Percentiles rank a stretch among this genome's conserved stretches.
phyloP scores from a whole-genome alignment of 73 alveolate species.

The Tetrahymena thermophila region DNA sequence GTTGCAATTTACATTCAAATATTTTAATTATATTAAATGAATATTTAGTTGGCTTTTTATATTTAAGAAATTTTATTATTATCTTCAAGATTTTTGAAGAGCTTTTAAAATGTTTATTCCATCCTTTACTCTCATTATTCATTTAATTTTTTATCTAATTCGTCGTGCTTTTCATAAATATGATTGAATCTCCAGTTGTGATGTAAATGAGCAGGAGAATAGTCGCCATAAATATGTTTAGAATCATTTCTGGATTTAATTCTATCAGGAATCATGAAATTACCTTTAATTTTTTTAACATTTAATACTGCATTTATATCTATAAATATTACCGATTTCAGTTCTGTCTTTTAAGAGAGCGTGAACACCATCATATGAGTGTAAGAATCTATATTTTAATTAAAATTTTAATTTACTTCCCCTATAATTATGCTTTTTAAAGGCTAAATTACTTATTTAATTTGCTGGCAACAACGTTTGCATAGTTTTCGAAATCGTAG shows the following conservation, averaged over 20 bases:
- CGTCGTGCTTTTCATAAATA: constrained; percentile 10
- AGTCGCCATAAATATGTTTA: constrained; percentile 32
- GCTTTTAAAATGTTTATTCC: neutral
- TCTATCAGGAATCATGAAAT: constrained; percentile 13
- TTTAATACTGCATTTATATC: neutral
- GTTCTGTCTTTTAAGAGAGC: constrained; percentile 63
- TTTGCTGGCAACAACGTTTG: constrained; percentile 20
- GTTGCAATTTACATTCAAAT: neutral
- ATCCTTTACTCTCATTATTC: neutral
- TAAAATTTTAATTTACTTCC: constrained; percentile 3
- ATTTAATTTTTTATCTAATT: neutral
- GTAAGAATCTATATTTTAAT: constrained; percentile 53
- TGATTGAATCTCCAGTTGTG: constrained; percentile 46
- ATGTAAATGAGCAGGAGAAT: constrained; percentile 40
- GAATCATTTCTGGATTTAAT: constrained; percentile 28
- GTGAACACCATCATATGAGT: constrained; percentile 68
- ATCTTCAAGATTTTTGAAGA: neutral
- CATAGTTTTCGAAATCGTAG: constrained; percentile 49
- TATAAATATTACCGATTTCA: constrained; percentile 59
- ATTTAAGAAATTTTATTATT: neutral
- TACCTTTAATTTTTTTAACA: neutral
- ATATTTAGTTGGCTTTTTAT: neutral
- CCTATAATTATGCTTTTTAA: neutral
- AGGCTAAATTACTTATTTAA: constrained; percentile 3
- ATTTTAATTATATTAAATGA: neutral